Base-by-base conservation (phyloP, 2,329 filamentous ascomycete genomes). In the Fusarium xyrophilum region DNA sequence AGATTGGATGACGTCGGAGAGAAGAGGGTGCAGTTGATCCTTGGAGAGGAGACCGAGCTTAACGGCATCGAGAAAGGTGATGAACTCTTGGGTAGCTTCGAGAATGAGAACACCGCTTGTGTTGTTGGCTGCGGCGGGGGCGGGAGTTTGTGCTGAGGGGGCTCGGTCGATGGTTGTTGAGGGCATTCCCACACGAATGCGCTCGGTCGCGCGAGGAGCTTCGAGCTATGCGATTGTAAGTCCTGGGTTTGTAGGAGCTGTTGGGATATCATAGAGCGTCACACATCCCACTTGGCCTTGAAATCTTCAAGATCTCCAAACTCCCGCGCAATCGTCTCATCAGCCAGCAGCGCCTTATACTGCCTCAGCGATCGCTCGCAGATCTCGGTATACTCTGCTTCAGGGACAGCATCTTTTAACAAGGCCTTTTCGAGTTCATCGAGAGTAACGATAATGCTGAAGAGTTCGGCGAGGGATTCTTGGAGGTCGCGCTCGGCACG, bases 401-500 rank as follows among this genome's bases (percentile, higher is more conserved):
- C 96, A 9, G 91, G 88, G 52, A 99, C 91, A 25, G 93, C 95
- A 83, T 99, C 96, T 76, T 97, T 96, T 39, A 99, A 87, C 76
- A 97, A 99, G 1, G 95, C 96, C 79, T 96, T 97, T 76, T 99
- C 96, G 3, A 99, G 87, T 68, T 96, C 93, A 77, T 99, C 96
- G 6, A 99, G 84, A 0, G 96, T 98, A 65, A 97, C 88, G 38
- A 99, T 95, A 71, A 99, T 98, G 81, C 94, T 97, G 81, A 98
- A 99, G 27, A 99, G 90, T 80, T 99, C 96, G 57, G 95, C 96
- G 17, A 99, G 88, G 3, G 96, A 98, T 76, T 98, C 96, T 78
- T 97, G 93, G 2, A 98, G 85, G 77, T 99, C 94, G 65, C 95
- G 90, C 81, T 98, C 95, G 40, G 92, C 91, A 71, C 92, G 89